Conservation (phyloP, 1,284 basidiomycete genomes). For the Salmacisia buchloeana region DNA sequence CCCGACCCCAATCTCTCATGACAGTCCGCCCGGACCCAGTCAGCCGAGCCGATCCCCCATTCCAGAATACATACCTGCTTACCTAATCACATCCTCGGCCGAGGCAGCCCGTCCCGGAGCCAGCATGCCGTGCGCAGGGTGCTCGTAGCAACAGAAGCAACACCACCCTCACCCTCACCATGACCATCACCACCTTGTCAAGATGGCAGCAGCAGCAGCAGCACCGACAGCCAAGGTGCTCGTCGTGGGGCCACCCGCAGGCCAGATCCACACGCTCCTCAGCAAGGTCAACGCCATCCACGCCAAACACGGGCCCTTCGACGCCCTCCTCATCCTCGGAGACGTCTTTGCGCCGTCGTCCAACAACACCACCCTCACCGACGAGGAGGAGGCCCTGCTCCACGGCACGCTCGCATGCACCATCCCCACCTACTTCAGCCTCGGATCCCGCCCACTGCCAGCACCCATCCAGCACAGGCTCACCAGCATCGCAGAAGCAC, state of each 20-base stretch:
- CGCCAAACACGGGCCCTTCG: constrained; percentile 88
- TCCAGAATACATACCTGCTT: too few species aligned
- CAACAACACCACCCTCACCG: constrained; percentile 32
- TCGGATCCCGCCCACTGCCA: constrained; percentile 56
- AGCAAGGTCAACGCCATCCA: constrained; percentile 79
- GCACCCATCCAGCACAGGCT: background rate
- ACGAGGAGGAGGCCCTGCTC: constrained; percentile 61
- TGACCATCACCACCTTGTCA: background rate
- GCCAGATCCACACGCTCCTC: constrained; percentile 68
- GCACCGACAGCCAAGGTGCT: too few species aligned
- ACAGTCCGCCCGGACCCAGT: too few species aligned
- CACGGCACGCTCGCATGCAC: constrained; percentile 60
- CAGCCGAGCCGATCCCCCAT: too few species aligned
- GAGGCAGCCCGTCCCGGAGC: too few species aligned
- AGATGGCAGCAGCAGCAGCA: too few species aligned
- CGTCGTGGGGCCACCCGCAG: constrained; percentile 42
- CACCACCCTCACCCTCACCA: background rate
- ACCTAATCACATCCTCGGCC: too few species aligned
- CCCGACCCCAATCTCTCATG: too few species aligned
- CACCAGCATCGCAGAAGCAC: background rate
- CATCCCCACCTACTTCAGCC: constrained; percentile 84
- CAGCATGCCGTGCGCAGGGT: too few species aligned
- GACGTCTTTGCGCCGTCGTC: constrained; percentile 72
- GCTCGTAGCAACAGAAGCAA: too few species aligned
- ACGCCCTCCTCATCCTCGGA: constrained; percentile 76